Percentiles rank a stretch among this genome's conserved stretches.
These are phyloP conservation scores for Akebia trifoliata DNA, from an alignment of 164 flowering plant species.

Conservation along the genomic window DNA sequence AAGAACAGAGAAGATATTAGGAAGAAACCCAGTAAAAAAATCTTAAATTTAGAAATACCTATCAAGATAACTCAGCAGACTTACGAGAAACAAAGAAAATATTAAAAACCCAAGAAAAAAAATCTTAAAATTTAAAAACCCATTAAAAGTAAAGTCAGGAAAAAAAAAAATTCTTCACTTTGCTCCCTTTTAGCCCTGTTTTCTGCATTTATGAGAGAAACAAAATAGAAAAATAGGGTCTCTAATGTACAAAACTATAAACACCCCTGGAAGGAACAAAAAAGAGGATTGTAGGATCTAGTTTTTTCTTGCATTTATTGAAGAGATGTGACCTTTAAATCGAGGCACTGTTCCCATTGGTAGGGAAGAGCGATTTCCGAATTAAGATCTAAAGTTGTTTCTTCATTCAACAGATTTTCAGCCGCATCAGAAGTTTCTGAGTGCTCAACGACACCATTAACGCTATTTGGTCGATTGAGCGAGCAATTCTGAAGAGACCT, in stretches of 20 bases:
- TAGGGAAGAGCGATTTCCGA: conserved; percentile 72
- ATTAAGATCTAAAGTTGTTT: conserved; percentile 56
- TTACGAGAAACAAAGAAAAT: no score
- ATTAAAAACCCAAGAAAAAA: background rate
- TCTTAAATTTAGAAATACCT: background rate
- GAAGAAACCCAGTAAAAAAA: background rate
- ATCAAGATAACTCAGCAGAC: no score
- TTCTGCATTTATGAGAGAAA: background rate
- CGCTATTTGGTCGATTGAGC: conserved; percentile 27
- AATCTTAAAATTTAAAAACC: background rate
- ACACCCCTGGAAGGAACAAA: background rate
- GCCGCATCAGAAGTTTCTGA: conserved; percentile 25
- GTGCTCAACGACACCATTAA: conserved; percentile 15
- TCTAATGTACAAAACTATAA: no score
- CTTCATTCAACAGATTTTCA: conserved; percentile 20
- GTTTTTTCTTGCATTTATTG: conserved; percentile 11
- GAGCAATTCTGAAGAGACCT: conserved; percentile 70
- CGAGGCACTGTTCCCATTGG: conserved; percentile 95
- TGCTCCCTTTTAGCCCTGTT: background rate
- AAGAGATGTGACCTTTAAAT: conserved; percentile 58
- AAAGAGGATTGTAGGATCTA: background rate
- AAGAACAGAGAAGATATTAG: no score
- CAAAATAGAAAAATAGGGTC: no score
- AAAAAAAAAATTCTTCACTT: background rate
- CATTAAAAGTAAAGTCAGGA: background rate